A percentile compares a stretch with the other conserved stretches of the same genome.
Evolutionary conservation across 176 grass and related monocot genomes (phyloP).

Genomic region (Chloris gayana): DNA sequence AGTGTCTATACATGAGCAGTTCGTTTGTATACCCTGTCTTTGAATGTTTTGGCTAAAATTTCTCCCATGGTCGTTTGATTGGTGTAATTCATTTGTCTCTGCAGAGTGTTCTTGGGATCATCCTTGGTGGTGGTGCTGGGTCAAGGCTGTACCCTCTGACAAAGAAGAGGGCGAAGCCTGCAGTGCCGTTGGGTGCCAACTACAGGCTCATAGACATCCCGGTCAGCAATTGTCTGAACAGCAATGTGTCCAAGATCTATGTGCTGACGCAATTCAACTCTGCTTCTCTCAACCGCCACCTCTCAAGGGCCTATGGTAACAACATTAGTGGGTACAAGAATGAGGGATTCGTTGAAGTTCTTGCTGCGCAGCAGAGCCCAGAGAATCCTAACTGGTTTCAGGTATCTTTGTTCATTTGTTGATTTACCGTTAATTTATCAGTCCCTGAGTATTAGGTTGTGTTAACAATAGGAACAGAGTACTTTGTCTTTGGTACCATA

Average conservation of each 20-base stretch:
- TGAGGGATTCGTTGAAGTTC: conserved; percentile 95
- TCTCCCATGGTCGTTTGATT: no score
- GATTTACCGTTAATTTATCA: conserved; percentile 18
- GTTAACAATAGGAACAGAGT: not conserved
- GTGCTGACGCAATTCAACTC: conserved; percentile 98
- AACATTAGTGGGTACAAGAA: conserved; percentile 92
- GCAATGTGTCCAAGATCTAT: conserved; percentile 92
- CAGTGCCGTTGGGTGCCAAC: conserved; percentile 92
- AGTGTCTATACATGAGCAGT: not conserved
- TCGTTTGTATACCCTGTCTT: not conserved
- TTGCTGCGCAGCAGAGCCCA: conserved; percentile 96
- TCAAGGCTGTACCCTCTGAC: conserved; percentile 90
- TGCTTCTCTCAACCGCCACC: conserved; percentile 90
- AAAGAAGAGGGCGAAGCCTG: conserved; percentile 97
- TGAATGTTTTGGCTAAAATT: conserved; percentile 10
- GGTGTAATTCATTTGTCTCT: conserved; percentile 34
- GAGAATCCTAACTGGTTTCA: conserved; percentile 99
- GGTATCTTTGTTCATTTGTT: conserved; percentile 48
- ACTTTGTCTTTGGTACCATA: not conserved
- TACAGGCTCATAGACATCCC: conserved; percentile 97
- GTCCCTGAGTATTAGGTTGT: not conserved
- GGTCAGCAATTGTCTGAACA: conserved; percentile 98
- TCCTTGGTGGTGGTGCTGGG: conserved; percentile 94
- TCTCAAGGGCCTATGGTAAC: conserved; percentile 83
- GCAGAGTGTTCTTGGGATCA: conserved; percentile 99